Base-by-base conservation (phyloP, 306 rosid genomes). In the Cucurbita maxima region DNA sequence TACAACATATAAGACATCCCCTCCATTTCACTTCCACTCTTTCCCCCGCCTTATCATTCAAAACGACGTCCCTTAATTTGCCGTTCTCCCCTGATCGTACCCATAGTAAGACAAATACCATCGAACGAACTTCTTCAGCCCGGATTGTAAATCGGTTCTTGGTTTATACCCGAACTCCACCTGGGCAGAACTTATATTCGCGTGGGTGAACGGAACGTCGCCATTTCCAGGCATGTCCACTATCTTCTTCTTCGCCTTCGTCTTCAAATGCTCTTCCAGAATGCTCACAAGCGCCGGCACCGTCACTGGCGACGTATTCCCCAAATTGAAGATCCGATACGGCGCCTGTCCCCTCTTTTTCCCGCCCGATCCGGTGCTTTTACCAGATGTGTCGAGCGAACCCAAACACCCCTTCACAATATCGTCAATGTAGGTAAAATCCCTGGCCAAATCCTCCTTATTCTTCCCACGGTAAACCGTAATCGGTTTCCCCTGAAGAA, bases 201-300 rank as follows among this genome's bases (percentile, higher is more conserved):
- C 96, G 47, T 90, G 98, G 0, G 98, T 92, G 53, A 80, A 92
- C 13, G 96, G 98, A 71, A 92, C 98, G 83, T 92, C 96, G 12
- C 98, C 96, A 87, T 92, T 92, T 79, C 96, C 98, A 0, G 96
- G 96, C 98, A 92, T 92, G 1, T 92, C 98, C 76, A 92, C 87
- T 0, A 88, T 5, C 16, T 84, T 87, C 86, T 84, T 85, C 92
- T 87, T 92, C 3, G 98, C 98, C 78, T 88, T 88, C 67, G 57
- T 82, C 82, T 90, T 90, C 96, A 92, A 83, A 58, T 88, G 90
- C 11, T 83, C 51, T 78, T 92, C 98, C 38, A 92, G 44, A 3
- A 92, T 92, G 22, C 82, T 81, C 48, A 92, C 98, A 0, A 92
- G 79, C 6, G 87, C 81, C 7, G 96, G 98, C 4, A 92, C 98